Percentiles rank a stretch among this genome's conserved stretches.
Conservation (phyloP, 2,329 filamentous ascomycete genomes). For the Cytospora piceicola region DNA sequence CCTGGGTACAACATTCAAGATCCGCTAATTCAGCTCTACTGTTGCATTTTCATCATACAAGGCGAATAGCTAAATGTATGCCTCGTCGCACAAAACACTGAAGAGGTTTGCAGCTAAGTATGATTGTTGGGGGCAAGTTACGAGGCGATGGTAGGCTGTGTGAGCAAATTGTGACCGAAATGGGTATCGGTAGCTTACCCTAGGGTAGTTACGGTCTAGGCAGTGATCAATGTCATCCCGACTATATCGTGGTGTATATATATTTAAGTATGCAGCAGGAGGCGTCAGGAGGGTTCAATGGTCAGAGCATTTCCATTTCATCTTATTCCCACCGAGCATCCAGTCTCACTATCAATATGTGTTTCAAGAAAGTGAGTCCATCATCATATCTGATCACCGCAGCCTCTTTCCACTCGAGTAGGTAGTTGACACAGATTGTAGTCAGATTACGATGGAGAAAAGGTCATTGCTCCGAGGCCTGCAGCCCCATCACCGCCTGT, state of each 20-base stretch:
- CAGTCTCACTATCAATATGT: conserved; percentile 1
- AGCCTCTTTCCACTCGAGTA: background rate
- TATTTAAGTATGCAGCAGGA: background rate
- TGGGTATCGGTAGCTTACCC: too few species aligned
- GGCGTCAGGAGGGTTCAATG: background rate
- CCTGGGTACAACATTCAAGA: background rate
- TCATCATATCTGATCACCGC: too few species aligned
- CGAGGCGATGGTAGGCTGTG: background rate
- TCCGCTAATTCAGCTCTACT: background rate
- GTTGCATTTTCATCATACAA: background rate
- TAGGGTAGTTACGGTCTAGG: too few species aligned
- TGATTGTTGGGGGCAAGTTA: too few species aligned
- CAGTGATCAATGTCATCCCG: too few species aligned
- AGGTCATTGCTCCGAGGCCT: background rate
- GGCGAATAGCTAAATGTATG: background rate
- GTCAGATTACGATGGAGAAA: background rate
- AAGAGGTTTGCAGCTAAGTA: too few species aligned
- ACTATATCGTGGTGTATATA: background rate
- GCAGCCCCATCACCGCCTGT: background rate
- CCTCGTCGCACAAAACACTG: background rate
- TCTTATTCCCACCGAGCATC: background rate
- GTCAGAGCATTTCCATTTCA: background rate
- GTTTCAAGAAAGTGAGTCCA: conserved; percentile 13
- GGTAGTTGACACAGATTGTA: background rate
- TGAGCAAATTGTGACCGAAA: background rate